Conservation (phyloP, 2,329 filamentous ascomycete genomes). For the Apiospora kogelbergensis region DNA sequence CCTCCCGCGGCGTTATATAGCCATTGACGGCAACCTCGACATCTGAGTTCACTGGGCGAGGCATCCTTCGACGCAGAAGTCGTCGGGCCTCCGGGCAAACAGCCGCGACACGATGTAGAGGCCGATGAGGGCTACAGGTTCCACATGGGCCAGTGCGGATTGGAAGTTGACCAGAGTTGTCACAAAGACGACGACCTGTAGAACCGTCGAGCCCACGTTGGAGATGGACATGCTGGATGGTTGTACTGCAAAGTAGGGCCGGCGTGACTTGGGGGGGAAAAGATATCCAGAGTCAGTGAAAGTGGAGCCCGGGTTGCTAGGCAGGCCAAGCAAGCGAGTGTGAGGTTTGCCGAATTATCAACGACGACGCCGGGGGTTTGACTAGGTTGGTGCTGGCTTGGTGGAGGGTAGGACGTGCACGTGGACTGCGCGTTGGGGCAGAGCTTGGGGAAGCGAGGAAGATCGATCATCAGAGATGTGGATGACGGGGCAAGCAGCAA, state of each 20-base stretch:
- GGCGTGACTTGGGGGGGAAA: not conserved
- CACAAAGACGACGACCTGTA: slow-evolving; percentile 53
- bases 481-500: not conserved
- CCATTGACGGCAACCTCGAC: slow-evolving; percentile 23
- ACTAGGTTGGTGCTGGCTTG: not conserved
- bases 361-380: not conserved
- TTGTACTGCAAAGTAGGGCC: not conserved
- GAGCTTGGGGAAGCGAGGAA: not conserved
- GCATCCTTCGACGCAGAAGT: slow-evolving; percentile 38
- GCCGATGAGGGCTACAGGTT: slow-evolving; percentile 44
- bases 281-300: not conserved
- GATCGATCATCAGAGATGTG: not conserved
- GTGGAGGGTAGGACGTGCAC: slow-evolving; percentile 5
- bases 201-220: slow-evolving; percentile 51
- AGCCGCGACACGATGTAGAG: slow-evolving; percentile 51
- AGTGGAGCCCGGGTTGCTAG: not conserved
- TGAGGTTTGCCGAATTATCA: not conserved
- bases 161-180: slow-evolving; percentile 54
- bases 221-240: slow-evolving; percentile 45
- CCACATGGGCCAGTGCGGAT: slow-evolving; percentile 49
- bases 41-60: slow-evolving; percentile 21
- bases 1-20: slow-evolving; percentile 28
- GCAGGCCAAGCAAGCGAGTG: not conserved
- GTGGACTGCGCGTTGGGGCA: not conserved
- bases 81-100: slow-evolving; percentile 46